Evolutionary conservation across 257 asterid genomes (phyloP).

Genomic region (Cordia subcordata): DNA sequence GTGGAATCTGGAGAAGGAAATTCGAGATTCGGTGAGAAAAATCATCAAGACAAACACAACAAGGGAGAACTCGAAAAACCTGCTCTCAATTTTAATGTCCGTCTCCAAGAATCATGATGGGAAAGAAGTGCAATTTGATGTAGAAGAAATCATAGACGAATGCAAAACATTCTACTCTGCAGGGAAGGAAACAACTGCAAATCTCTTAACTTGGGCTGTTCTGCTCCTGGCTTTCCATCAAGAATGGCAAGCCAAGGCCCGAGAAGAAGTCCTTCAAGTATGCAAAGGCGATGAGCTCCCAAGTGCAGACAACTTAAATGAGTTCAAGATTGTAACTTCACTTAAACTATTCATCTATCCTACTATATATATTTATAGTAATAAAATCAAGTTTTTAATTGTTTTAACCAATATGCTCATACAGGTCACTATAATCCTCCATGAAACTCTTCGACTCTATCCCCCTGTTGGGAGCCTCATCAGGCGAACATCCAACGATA

Average conservation of each 20-base stretch:
- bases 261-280: too few species aligned
- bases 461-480: slow-evolving; percentile 18
- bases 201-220: slow-evolving; percentile 26
- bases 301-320: too few species aligned
- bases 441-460: slow-evolving; percentile 30
- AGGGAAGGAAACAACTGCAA: slow-evolving; percentile 34
- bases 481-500: slow-evolving; percentile 18
- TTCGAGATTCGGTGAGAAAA: slow-evolving; percentile 31
- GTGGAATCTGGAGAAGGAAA: too few species aligned
- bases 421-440: slow-evolving; percentile 21
- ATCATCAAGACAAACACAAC: slow-evolving; percentile 29
- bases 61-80: slow-evolving; percentile 20
- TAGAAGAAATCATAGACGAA: too few species aligned
- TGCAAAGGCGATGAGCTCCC: too few species aligned
- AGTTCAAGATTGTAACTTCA: slow-evolving; percentile 29
- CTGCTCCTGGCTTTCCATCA: slow-evolving; percentile 30
- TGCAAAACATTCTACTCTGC: too few species aligned
- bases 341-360: neutral
- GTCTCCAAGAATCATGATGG: slow-evolving; percentile 11
- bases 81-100: slow-evolving; percentile 25
- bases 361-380: too few species aligned
- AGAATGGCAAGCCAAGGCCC: too few species aligned
- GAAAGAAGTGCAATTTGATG: slow-evolving; percentile 13
- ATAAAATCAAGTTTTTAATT: neutral
- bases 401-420: neutral